These are phyloP conservation scores for Cyclotella kingstonii DNA, from an alignment of 108 stramenopile genomes.

Conservation along the genomic window DNA sequence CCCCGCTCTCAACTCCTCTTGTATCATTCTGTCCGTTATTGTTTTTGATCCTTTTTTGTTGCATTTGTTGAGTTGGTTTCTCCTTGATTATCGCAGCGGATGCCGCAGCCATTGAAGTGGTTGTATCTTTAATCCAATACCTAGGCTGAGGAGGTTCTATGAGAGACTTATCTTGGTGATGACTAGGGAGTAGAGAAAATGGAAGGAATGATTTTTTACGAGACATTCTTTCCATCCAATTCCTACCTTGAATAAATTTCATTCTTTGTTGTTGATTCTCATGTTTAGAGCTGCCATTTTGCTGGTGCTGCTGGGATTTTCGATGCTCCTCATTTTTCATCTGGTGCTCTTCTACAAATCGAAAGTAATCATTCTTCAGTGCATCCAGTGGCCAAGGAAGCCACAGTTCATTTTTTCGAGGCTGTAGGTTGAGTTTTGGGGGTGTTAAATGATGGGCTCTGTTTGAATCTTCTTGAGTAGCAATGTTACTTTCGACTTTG, in stretches of 20 bases:
- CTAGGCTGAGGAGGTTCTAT: background rate
- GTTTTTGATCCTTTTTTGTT: background rate
- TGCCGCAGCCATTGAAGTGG: conserved; percentile 41
- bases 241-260: conserved; percentile 15
- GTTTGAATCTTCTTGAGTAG: too few species aligned
- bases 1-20: background rate
- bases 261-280: conserved; percentile 5
- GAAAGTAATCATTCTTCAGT: conserved; percentile 37
- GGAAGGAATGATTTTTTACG: background rate
- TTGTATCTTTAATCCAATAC: conserved; percentile 42
- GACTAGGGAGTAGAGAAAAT: background rate
- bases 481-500: too few species aligned
- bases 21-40: background rate
- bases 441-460: background rate
- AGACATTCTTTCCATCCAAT: conserved; percentile 20
- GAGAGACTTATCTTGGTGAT: background rate
- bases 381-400: conserved; percentile 47
- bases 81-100: conserved; percentile 20
- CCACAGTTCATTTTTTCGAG: conserved; percentile 49
- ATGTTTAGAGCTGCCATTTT: background rate
- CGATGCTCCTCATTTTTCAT: background rate
- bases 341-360: conserved; percentile 23
- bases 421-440: conserved; percentile 22
- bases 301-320: conserved; percentile 2
- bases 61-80: background rate